These are phyloP conservation scores for Sporothrix pseudoabietina DNA, from an alignment of 2,329 filamentous ascomycete species.

Conservation along the genomic window DNA sequence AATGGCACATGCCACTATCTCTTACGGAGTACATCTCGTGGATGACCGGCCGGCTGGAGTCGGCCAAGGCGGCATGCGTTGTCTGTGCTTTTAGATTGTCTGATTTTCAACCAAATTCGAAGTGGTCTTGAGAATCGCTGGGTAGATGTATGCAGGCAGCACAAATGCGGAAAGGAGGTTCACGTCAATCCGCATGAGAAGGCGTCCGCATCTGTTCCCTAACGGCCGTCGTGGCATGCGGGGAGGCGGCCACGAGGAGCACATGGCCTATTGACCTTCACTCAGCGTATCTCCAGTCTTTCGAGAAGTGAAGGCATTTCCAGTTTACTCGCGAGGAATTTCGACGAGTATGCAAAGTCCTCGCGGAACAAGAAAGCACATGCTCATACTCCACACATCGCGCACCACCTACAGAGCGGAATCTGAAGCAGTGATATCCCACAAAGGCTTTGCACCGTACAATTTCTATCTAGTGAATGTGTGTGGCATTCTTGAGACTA, in stretches of 20 bases:
- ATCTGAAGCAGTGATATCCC: neutral
- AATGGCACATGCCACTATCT: neutral
- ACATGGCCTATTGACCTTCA: neutral
- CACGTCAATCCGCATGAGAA: slow-evolving; percentile 1
- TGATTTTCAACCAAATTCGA: neutral
- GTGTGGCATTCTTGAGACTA: neutral
- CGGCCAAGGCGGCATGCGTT: neutral
- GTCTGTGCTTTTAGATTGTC: neutral
- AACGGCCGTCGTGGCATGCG: slow-evolving; percentile 1
- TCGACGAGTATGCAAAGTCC: neutral
- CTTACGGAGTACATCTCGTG: neutral
- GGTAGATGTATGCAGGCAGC: slow-evolving; percentile 9
- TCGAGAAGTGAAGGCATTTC: neutral
- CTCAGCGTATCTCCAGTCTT: neutral
- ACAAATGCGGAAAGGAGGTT: neutral
- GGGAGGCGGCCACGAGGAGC: neutral
- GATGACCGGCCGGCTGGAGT: neutral
- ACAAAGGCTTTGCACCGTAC: neutral
- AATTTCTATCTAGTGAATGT: neutral
- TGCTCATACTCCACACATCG: neutral
- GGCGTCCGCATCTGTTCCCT: neutral
- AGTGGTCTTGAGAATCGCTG: neutral
- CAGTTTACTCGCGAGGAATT: neutral
- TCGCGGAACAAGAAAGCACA: neutral
- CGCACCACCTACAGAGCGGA: neutral